These are phyloP conservation scores for Rhizopogon roseolus DNA, from an alignment of 768 basidiomycete genomes.

Conservation along the genomic window DNA sequence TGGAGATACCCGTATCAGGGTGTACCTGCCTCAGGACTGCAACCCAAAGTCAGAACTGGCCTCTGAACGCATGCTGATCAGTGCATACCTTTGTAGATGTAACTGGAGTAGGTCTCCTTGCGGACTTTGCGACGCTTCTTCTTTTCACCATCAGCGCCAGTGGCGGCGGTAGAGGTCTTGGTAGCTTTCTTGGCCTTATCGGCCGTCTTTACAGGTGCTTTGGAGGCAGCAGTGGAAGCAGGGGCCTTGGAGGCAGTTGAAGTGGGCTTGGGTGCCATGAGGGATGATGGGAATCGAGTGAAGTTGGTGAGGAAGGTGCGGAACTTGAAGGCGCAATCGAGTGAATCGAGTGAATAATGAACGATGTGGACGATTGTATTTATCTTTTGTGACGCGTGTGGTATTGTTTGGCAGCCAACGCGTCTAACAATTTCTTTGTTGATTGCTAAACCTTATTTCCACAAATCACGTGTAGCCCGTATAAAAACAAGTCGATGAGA, in stretches of 20 bases:
- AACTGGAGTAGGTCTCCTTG: conserved; percentile 92
- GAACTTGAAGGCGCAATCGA: too few species aligned
- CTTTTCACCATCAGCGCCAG: conserved; percentile 67
- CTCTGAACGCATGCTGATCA: neutral
- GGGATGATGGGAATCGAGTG: conserved; percentile 11
- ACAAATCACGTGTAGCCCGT: conserved; percentile 9
- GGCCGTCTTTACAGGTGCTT: conserved; percentile 39
- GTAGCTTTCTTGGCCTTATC: conserved; percentile 49
- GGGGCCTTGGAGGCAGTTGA: conserved; percentile 78
- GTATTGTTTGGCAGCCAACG: conserved; percentile 31
- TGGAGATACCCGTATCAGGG: conserved; percentile 98
- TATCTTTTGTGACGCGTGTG: conserved; percentile 30
- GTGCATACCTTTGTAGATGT: conserved; percentile 82
- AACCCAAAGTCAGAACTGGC: conserved; percentile 1
- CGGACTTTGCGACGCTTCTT: conserved; percentile 85
- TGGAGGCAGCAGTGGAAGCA: conserved; percentile 35
- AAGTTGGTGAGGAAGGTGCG: neutral
- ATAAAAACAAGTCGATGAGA: conserved; percentile 22
- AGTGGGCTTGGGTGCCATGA: conserved; percentile 68
- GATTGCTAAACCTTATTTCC: conserved; percentile 32
- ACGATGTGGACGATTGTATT: conserved; percentile 7
- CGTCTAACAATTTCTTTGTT: conserved; percentile 31
- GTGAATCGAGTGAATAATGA: neutral
- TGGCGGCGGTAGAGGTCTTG: conserved; percentile 48
- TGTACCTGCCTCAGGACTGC: conserved; percentile 94